Conservation (phyloP, 805 yeast genomes). For the Ogataea wickerhamii region DNA sequence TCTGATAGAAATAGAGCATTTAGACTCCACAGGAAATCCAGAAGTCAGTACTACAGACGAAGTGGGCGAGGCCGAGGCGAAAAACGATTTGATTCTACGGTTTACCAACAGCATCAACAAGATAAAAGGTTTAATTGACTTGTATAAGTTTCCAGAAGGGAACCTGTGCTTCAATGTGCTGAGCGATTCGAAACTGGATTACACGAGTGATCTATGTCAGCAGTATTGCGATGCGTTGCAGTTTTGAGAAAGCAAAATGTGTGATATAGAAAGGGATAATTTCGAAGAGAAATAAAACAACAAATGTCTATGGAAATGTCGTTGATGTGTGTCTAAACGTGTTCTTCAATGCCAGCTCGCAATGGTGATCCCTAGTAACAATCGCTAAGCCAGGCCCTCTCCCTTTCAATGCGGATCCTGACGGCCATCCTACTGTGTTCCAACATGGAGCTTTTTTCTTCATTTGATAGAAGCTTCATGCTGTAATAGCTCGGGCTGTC, state of each 20-base stretch:
- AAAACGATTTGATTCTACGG: constrained; percentile 27
- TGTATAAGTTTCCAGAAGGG: constrained; percentile 35
- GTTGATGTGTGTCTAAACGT: neutral
- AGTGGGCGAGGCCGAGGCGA: constrained; percentile 15
- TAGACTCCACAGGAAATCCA: constrained; percentile 20
- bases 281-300: too few relatives aligned
- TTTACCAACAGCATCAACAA: constrained; percentile 33
- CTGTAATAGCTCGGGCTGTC: constrained; percentile 12
- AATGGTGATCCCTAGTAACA: neutral
- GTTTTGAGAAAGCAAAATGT: constrained; percentile 18
- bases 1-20: constrained; percentile 54
- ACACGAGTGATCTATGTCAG: constrained; percentile 36
- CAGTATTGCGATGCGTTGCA: constrained; percentile 40
- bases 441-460: constrained; percentile 25
- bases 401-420: constrained; percentile 34
- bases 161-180: constrained; percentile 36
- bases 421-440: constrained; percentile 35
- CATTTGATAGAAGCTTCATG: constrained; percentile 19
- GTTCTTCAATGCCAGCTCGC: too few relatives aligned
- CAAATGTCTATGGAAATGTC: too few relatives aligned
- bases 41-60: constrained; percentile 12
- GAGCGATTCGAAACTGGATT: constrained; percentile 35
- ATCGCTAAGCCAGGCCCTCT: constrained; percentile 15
- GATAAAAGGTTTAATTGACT: constrained; percentile 31
- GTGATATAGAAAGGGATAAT: too few relatives aligned